Percentiles rank a stretch among this genome's conserved stretches.
phyloP scores from a whole-genome alignment of 164 flowering plant species.

The Stephania cephalantha region DNA sequence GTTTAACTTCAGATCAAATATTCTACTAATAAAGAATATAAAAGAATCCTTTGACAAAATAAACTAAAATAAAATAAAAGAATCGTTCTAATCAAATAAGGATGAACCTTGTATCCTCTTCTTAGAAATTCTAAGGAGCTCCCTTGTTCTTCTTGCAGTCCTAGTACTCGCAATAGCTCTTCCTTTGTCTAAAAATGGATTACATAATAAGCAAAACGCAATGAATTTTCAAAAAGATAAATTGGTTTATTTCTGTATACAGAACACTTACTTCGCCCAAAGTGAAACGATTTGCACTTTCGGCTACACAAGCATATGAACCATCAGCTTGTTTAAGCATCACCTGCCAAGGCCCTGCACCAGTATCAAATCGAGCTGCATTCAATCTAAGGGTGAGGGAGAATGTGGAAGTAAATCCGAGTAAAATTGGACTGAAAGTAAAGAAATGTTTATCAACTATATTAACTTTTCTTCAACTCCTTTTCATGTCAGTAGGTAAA shows the following conservation, averaged over 20 bases:
- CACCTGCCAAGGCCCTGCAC: constrained; percentile 98
- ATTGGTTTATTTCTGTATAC: neutral
- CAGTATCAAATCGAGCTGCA: constrained; percentile 1
- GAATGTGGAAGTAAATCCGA: neutral
- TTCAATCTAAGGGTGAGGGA: neutral
- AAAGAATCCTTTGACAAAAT: no score
- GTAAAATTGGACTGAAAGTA: neutral
- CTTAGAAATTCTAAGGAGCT: constrained; percentile 87
- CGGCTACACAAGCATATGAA: constrained; percentile 87
- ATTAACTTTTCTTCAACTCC: neutral
- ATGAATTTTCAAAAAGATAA: neutral
- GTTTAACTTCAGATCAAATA: no score
- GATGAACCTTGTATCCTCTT: constrained; percentile 84
- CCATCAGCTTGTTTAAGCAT: constrained; percentile 95
- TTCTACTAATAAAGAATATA: neutral
- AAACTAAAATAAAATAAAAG: neutral
- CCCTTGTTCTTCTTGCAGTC: constrained; percentile 93
- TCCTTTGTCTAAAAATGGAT: constrained; percentile 63
- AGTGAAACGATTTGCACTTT: constrained; percentile 85
- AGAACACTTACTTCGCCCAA: constrained; percentile 65
- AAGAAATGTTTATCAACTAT: neutral
- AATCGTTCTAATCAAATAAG: neutral
- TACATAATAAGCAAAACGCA: neutral
- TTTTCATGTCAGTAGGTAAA: neutral
- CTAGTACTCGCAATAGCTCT: constrained; percentile 87